phyloP scores from a whole-genome alignment of 2,329 filamentous ascomycete genomes.

The Aciculosporium take region DNA sequence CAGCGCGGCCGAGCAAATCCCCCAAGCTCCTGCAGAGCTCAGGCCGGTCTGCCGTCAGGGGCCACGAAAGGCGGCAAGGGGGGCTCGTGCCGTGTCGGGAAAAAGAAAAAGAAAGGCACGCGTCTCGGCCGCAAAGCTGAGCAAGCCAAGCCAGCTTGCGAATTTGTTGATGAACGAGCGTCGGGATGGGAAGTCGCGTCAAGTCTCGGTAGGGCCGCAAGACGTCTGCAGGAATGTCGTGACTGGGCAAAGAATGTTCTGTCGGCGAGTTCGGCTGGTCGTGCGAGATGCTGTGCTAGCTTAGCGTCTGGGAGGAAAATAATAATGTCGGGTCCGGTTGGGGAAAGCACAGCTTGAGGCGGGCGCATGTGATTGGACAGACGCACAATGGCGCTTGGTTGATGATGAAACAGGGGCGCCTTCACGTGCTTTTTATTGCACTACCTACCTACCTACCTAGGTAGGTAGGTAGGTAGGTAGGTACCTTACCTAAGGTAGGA shows the following conservation, averaged over 20 bases:
- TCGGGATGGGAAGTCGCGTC: no score
- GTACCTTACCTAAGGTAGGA: no score
- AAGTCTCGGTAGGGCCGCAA: no score
- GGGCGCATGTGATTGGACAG: constrained; percentile 7
- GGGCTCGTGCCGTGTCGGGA: background rate
- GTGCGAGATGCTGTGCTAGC: constrained; percentile 7
- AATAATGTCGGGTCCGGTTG: background rate
- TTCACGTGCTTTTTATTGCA: constrained; percentile 3
- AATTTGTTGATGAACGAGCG: no score
- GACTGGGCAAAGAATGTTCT: background rate
- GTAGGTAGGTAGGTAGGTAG: no score
- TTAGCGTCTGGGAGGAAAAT: background rate
- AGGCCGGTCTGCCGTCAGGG: background rate
- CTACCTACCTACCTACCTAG: no score
- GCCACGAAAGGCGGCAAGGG: background rate
- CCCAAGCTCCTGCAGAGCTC: background rate
- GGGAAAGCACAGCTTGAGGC: background rate
- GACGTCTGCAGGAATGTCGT: constrained; percentile 4
- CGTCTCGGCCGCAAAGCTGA: background rate
- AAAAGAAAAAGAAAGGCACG: background rate
- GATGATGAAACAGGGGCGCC: background rate
- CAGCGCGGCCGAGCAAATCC: background rate
- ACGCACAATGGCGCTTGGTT: background rate
- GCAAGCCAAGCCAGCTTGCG: no score
- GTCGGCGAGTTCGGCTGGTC: constrained; percentile 8